A percentile compares a stretch with the other conserved stretches of the same genome.
phyloP scores from a whole-genome alignment of 2,329 filamentous ascomycete species.

The Botryotinia convoluta region DNA sequence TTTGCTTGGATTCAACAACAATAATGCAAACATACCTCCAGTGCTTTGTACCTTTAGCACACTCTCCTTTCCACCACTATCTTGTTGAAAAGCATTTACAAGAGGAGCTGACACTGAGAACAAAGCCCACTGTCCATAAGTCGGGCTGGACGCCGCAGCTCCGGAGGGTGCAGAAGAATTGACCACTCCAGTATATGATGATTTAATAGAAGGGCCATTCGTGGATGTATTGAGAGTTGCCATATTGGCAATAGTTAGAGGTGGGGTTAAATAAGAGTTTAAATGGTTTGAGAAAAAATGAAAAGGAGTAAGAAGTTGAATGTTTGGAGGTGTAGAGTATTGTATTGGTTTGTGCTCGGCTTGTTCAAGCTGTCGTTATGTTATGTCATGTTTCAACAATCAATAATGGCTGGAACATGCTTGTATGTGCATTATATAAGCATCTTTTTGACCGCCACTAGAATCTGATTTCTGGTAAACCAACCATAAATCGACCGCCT shows the following conservation, averaged over 20 bases:
- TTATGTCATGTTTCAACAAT: slow-evolving; percentile 12
- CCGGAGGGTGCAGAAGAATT: slow-evolving; percentile 57
- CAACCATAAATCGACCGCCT: slow-evolving; percentile 15
- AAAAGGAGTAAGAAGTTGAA: not conserved
- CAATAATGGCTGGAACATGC: slow-evolving; percentile 9
- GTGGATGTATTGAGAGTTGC: slow-evolving; percentile 76
- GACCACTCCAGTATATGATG: slow-evolving; percentile 71
- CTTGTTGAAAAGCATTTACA: slow-evolving; percentile 84
- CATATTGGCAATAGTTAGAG: slow-evolving; percentile 49
- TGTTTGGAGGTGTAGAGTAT: not conserved
- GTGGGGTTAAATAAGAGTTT: not conserved
- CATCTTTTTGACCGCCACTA: slow-evolving; percentile 13
- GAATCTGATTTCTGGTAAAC: not conserved
- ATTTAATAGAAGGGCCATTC: slow-evolving; percentile 81
- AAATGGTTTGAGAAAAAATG: not conserved
- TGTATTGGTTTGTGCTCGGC: slow-evolving; percentile 14
- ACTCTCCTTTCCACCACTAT: slow-evolving; percentile 82
- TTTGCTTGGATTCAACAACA: not conserved
- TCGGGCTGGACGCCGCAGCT: slow-evolving; percentile 65
- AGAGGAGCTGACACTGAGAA: slow-evolving; percentile 92
- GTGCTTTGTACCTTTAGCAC: slow-evolving; percentile 91
- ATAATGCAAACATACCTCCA: slow-evolving; percentile 57
- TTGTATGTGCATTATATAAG: slow-evolving; percentile 2
- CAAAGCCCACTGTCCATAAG: slow-evolving; percentile 88
- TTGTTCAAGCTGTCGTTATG: slow-evolving; percentile 14